Evolutionary conservation across 768 basidiomycete genomes (phyloP), one percentile per base, ranked within the genome.

Genomic region (Panaeolus cyanescens): DNA sequence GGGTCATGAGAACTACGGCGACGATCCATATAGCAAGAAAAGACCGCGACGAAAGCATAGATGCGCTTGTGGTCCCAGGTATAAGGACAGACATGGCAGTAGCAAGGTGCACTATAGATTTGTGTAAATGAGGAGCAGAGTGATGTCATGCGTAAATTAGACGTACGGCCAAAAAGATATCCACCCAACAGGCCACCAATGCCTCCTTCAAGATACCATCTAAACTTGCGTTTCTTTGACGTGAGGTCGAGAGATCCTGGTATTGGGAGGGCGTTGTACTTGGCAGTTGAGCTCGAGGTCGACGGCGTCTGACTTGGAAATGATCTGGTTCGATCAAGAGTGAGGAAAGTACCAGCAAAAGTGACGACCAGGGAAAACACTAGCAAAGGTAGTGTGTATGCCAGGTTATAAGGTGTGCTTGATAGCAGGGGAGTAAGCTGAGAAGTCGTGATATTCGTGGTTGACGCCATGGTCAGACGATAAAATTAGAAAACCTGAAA

Each of bases 341-440:
- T 89, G 20, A 90, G 75, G 71, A 91, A 90, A 2, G 87, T 80
- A n/a, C 89, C 88, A n/a, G 86, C 77, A 67, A 89, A 87, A 6
- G 83, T 83, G 34, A 88, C 75, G 22, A 85, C 62, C 37, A 87
- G 55, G 9, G 88, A 89, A 5, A 85, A 61, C 3, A 85, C 69
- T 32, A 91, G 75, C n/a, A 91, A 75, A 55, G 88, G 88, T 28
- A 90, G 67, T 32, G 82, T 67, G 68, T 89, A 90, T 37, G 81
- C 80, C 31, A 90, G 79, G 25, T 79, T 70, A 67, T 83, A 85
- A 4, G 83, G 70, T 20, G 80, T 76, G 8, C 83, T 76, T 40
- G 80, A 73, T 6, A 89, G 72, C 28, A 88, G 74, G 28, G 72
- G 66, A 54, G 77, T 74, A 19, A 82, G 71, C 50, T 70, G 68